Base-by-base conservation (phyloP, 352 stramenopile genomes). In the Pythium biforme region DNA sequence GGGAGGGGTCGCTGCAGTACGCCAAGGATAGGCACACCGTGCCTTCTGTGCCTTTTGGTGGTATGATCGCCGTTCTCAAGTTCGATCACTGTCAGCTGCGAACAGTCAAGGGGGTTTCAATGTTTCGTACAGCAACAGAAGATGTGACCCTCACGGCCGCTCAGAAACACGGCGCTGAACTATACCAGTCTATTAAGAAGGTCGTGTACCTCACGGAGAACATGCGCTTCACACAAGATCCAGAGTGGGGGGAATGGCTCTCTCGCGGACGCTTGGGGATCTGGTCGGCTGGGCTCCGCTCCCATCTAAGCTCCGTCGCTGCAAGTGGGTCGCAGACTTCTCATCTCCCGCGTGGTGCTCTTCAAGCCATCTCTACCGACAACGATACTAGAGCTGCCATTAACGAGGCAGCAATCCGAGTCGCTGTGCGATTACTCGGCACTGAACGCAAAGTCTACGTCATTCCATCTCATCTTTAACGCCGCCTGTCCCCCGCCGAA, bases 1-100 rank as follows among this genome's bases (percentile, higher is more conserved):
- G 68, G 63, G 64, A 69, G 59, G 69, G 72, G 54, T 56, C 69
- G 4, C 23, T 72, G 3, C 56, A 33, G 0, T n/a, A 64, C 4
- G 25, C 59, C 0, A 74, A 70, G 37, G 62, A 74, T 29, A 63
- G 23, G 8, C 37, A 31, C 14, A 25, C n/a, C 14, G 19, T 60
- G 29, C 17, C n/a, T 2, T 62, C 65, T 19, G 19, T 60, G 29
- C 17, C n/a, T 2, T 62, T 65, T 19, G 56, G 56, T 8, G 56
- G 56, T 8, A 20, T 63, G 31, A 10, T 63, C 11, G 46, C 26
- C 0, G 56, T 63, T 8, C 29, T 63, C 4, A 63, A 37, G 66
- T 31, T 54, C 26, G 48, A 54, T n/a, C 34, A 53, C 8, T 70
- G 34, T 27, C 64, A 49, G 11, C 20, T 56, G 14, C 9, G 10